phyloP scores from a whole-genome alignment of 2,329 filamentous ascomycete species.

The Metarhizium sp. region DNA sequence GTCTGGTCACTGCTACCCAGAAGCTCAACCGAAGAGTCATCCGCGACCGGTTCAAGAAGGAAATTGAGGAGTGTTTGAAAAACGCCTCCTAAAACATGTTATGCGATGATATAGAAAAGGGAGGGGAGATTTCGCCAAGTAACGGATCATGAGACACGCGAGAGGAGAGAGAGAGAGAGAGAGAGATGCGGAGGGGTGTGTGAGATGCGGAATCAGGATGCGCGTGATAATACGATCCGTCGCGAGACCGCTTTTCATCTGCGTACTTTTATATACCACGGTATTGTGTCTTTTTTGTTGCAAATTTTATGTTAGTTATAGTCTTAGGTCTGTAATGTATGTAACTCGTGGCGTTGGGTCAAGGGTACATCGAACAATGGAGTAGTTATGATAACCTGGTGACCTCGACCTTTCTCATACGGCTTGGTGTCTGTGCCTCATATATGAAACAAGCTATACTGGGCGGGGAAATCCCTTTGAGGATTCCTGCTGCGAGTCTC shows the following conservation, averaged over 20 bases:
- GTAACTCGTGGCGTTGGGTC: conserved; percentile 4
- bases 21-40: conserved; percentile 48
- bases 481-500: too few relatives aligned
- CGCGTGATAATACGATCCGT: background rate
- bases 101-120: background rate
- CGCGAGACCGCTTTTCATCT: background rate
- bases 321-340: background rate
- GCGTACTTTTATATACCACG: conserved; percentile 1
- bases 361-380: background rate
- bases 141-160: background rate
- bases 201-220: background rate
- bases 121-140: background rate
- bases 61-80: conserved; percentile 37
- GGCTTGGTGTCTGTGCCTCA: background rate
- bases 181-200: background rate
- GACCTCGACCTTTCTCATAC: background rate
- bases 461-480: too few relatives aligned
- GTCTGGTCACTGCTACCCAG: conserved; percentile 51
- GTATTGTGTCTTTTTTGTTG: background rate
- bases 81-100: background rate
- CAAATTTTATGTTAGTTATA: background rate
- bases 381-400: background rate
- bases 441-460: background rate
- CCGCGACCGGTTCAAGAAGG: conserved; percentile 38
- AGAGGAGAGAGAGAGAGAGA: background rate